Conservation (phyloP, 306 rosid species). For the Pterocarpus macrocarpus region DNA sequence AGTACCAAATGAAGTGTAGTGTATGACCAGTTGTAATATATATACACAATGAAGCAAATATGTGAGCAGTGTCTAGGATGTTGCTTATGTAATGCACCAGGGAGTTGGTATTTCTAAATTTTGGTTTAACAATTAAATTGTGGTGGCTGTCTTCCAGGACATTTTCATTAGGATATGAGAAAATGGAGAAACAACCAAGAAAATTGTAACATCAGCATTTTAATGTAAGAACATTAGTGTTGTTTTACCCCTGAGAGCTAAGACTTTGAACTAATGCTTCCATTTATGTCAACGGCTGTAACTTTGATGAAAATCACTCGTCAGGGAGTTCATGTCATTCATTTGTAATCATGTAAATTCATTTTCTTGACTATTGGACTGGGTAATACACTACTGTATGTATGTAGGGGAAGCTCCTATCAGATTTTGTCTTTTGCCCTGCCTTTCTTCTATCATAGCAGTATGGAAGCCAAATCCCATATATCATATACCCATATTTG, state of each 20-base stretch:
- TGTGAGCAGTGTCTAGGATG: neutral
- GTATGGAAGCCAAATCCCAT: slow-evolving; percentile 17
- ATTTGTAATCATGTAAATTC: neutral
- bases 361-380: neutral
- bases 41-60: slow-evolving; percentile 16
- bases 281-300: slow-evolving; percentile 13
- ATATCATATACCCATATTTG: neutral
- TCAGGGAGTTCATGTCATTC: neutral
- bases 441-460: neutral
- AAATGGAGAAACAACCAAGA: slow-evolving; percentile 1
- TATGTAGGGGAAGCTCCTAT: neutral
- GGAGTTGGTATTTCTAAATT: neutral
- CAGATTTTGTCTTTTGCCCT: neutral
- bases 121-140: slow-evolving; percentile 10
- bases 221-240: neutral
- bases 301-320: slow-evolving; percentile 1
- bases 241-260: neutral
- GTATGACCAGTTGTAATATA: neutral
- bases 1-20: neutral
- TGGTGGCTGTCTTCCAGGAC: neutral
- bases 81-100: slow-evolving; percentile 23
- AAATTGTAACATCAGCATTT: neutral
- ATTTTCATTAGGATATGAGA: neutral
- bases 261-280: neutral
- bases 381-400: neutral